These are phyloP conservation scores for Leptodermis oblonga DNA, from an alignment of 257 asterid genomes.

Conservation along the genomic window DNA sequence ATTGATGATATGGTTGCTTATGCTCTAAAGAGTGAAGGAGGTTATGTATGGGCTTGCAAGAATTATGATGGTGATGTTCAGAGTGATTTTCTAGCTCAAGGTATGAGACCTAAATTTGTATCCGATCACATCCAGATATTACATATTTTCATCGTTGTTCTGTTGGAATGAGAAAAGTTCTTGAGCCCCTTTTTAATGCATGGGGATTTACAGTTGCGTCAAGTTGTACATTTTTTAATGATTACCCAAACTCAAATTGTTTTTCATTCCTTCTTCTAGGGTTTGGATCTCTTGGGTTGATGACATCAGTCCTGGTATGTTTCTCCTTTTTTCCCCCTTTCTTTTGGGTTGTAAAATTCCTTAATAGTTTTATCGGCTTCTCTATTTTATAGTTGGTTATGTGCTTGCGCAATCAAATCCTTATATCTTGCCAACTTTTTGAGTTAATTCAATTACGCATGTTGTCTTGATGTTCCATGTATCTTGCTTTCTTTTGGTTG, in stretches of 20 bases:
- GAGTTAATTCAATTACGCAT: not conserved
- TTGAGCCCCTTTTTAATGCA: not conserved
- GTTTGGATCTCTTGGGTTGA: constrained; percentile 98
- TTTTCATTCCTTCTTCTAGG: constrained; percentile 40
- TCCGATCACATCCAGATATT: not conserved
- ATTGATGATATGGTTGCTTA: constrained; percentile 99
- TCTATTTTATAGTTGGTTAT: not conserved
- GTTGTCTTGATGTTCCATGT: not conserved
- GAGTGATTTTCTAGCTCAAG: constrained; percentile 99
- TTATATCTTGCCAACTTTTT: not conserved
- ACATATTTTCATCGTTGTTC: not conserved
- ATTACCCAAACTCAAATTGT: not conserved
- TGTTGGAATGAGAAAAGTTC: not conserved
- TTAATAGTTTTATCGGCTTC: not conserved
- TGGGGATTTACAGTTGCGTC: not conserved
- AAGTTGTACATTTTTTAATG: not conserved
- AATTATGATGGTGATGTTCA: constrained; percentile 99
- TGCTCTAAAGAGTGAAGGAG: constrained; percentile 99
- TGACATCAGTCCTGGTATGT: constrained; percentile 96
- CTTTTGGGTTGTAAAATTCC: not conserved
- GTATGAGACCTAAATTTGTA: constrained; percentile 26
- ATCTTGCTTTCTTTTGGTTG: not conserved
- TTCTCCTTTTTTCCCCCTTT: constrained; percentile 2
- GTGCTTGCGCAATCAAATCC: not conserved
- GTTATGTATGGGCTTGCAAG: constrained; percentile 99